Evolutionary conservation across 2,329 filamentous ascomycete genomes (phyloP).

Genomic region (Pestalotiopsis sp.): DNA sequence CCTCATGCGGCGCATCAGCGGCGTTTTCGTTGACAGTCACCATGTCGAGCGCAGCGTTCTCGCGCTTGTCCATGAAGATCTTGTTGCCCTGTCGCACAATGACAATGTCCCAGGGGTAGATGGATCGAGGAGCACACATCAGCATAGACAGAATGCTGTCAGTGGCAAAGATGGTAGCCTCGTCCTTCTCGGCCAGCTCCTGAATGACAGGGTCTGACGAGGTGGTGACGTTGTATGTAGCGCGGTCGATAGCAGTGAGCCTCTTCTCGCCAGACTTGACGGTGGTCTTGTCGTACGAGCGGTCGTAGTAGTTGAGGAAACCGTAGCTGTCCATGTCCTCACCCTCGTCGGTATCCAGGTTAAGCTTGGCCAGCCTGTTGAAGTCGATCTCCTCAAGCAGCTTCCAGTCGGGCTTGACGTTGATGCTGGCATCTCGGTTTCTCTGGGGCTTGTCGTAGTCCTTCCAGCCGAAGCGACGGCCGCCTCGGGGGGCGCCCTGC

Average conservation of each 20-base stretch:
- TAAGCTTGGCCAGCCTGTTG: slow-evolving; percentile 90
- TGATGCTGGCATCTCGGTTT: slow-evolving; percentile 93
- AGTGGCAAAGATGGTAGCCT: slow-evolving; percentile 95
- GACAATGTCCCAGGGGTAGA: slow-evolving; percentile 98
- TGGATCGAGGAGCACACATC: slow-evolving; percentile 95
- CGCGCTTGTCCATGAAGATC: slow-evolving; percentile 98
- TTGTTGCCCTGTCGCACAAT: slow-evolving; percentile 92
- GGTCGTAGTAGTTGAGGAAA: slow-evolving; percentile 98
- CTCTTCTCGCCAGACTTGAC: slow-evolving; percentile 88
- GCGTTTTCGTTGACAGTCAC: slow-evolving; percentile 99
- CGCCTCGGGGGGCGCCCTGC: slow-evolving; percentile 64
- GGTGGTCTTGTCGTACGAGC: slow-evolving; percentile 88
- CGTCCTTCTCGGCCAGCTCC: slow-evolving; percentile 92
- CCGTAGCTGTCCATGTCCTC: slow-evolving; percentile 95
- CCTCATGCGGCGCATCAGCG: slow-evolving; percentile 88
- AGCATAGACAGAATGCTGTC: slow-evolving; percentile 98
- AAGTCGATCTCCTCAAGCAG: slow-evolving; percentile 99
- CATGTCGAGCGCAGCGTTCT: slow-evolving; percentile 92
- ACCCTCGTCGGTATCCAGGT: slow-evolving; percentile 90
- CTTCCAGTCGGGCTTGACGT: slow-evolving; percentile 93
- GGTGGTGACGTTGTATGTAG: slow-evolving; percentile 97
- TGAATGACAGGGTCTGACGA: slow-evolving; percentile 96
- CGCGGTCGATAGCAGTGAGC: slow-evolving; percentile 85
- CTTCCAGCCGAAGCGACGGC: slow-evolving; percentile 95
- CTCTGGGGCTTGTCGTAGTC: slow-evolving; percentile 98